phyloP scores from a whole-genome alignment of 2,329 filamentous ascomycete genomes.

The Fusarium oxysporum region DNA sequence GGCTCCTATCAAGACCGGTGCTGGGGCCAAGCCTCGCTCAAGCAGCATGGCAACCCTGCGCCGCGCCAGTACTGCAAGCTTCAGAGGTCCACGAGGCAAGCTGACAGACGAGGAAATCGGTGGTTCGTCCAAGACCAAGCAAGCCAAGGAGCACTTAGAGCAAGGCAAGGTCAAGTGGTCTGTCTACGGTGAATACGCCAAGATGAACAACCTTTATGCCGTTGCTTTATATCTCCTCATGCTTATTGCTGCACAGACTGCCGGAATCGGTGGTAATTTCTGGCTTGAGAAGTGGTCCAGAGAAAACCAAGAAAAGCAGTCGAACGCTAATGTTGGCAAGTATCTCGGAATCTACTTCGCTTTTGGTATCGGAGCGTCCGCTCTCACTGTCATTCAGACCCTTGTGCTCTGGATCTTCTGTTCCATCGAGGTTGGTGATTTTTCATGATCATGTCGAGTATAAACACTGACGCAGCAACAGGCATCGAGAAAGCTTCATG shows the following conservation, averaged over 20 bases:
- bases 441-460: too few species aligned
- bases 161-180: conserved; percentile 98
- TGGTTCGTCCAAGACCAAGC: conserved; percentile 78
- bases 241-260: conserved; percentile 82
- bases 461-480: conserved; percentile 49
- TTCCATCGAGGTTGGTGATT: conserved; percentile 83
- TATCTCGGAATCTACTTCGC: conserved; percentile 97
- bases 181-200: conserved; percentile 94
- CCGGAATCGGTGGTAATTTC: conserved; percentile 84
- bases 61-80: conserved; percentile 91
- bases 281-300: conserved; percentile 98
- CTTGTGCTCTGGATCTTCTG: conserved; percentile 99
- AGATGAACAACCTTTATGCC: conserved; percentile 88
- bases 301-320: conserved; percentile 72
- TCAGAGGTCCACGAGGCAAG: conserved; percentile 86
- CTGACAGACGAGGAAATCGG: conserved; percentile 85
- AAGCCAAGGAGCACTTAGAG: conserved; percentile 88
- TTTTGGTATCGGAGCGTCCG: conserved; percentile 87
- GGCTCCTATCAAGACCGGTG: conserved; percentile 74
- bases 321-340: conserved; percentile 83
- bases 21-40: conserved; percentile 65
- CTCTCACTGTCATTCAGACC: conserved; percentile 89
- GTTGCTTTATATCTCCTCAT: conserved; percentile 83
- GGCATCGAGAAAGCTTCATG: conserved; percentile 95
- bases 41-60: conserved; percentile 85